These are phyloP conservation scores for Termitomyces sp. DNA, from an alignment of 768 basidiomycete species.

Conservation along the genomic window DNA sequence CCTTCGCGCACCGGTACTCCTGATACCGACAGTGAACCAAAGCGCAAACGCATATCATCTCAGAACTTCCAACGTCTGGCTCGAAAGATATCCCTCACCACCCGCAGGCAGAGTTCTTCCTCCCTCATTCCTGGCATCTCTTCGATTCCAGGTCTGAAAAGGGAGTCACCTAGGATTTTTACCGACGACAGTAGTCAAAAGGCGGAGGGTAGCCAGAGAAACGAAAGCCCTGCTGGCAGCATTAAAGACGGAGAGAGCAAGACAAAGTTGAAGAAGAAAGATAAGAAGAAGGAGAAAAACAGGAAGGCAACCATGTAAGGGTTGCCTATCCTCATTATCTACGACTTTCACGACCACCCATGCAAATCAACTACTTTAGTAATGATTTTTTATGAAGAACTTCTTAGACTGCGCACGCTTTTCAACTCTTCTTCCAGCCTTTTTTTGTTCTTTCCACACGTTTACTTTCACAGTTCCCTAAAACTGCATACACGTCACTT, in stretches of 20 bases:
- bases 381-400: conserved; percentile 11
- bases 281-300: conserved; percentile 62
- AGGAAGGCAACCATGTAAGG: conserved; percentile 31
- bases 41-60: conserved; percentile 75
- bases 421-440: neutral
- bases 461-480: neutral
- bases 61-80: conserved; percentile 85
- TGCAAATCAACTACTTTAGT: conserved; percentile 13
- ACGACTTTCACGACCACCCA: conserved; percentile 21
- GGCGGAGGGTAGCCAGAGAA: conserved; percentile 35
- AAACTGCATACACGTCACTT: conserved; percentile 1
- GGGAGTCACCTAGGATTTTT: conserved; percentile 42
- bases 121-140: conserved; percentile 45
- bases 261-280: conserved; percentile 40
- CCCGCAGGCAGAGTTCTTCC: conserved; percentile 51
- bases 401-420: conserved; percentile 1
- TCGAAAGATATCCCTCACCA: conserved; percentile 62
- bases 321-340: conserved; percentile 11
- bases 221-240: conserved; percentile 55
- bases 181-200: conserved; percentile 38
- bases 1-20: conserved; percentile 70
- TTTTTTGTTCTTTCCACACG: conserved; percentile 1
- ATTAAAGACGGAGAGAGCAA: conserved; percentile 41
- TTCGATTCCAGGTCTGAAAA: conserved; percentile 46
- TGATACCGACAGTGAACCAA: conserved; percentile 68